Percentiles rank a stretch among this genome's conserved stretches.
phyloP scores from a whole-genome alignment of 2,329 filamentous ascomycete genomes.

The Colletotrichum plurivorum region DNA sequence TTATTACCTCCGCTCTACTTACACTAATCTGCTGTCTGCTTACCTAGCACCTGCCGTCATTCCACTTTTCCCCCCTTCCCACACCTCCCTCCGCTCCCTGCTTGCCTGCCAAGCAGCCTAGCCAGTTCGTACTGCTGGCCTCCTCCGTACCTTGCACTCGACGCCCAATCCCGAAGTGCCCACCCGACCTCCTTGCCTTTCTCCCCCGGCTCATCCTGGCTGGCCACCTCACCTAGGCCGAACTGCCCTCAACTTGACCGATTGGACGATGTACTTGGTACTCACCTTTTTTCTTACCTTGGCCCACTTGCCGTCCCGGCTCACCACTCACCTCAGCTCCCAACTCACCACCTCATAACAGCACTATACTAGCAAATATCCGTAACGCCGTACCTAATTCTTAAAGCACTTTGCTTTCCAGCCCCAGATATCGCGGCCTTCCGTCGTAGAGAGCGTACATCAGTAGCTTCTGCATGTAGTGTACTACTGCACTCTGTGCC shows the following conservation, averaged over 20 bases:
- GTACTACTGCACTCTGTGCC: no score
- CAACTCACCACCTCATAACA: no score
- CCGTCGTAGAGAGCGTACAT: no score
- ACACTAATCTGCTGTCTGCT: neutral
- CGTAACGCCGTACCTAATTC: no score
- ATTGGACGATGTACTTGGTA: conserved; percentile 21
- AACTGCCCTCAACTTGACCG: conserved; percentile 22
- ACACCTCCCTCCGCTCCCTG: conserved; percentile 6
- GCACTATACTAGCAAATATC: no score
- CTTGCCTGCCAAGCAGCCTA: conserved; percentile 17
- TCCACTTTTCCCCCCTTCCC: conserved; percentile 11
- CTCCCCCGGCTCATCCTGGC: conserved; percentile 7
- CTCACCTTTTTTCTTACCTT: conserved; percentile 1
- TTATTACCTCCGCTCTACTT: no score
- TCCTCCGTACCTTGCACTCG: conserved; percentile 29
- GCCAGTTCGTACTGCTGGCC: conserved; percentile 9
- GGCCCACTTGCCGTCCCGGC: conserved; percentile 37
- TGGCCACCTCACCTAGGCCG: conserved; percentile 25
- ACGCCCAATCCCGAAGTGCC: conserved; percentile 14
- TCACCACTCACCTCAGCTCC: conserved; percentile 10
- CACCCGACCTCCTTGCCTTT: no score
- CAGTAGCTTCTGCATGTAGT: no score
- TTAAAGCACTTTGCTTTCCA: no score
- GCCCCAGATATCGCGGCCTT: no score
- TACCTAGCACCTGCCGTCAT: conserved; percentile 29